phyloP scores from a whole-genome alignment of 2,329 filamentous ascomycete species.

The Claviceps fusiformis region DNA sequence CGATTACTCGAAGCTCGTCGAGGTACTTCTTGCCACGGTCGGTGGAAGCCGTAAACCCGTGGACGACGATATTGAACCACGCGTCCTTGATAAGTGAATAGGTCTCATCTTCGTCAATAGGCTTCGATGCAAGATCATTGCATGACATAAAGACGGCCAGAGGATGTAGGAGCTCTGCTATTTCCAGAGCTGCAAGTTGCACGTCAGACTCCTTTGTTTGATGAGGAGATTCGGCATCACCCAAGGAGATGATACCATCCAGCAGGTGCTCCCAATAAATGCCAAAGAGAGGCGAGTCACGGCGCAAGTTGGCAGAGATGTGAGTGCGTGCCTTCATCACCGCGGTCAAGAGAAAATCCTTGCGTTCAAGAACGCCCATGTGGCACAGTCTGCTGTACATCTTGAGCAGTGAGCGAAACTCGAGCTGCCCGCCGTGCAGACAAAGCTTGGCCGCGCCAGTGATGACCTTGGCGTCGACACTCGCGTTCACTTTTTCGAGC shows the following conservation, averaged over 20 bases:
- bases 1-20: slow-evolving; percentile 69
- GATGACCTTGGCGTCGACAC: slow-evolving; percentile 76
- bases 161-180: slow-evolving; percentile 74
- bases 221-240: slow-evolving; percentile 65
- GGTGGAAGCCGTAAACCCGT: slow-evolving; percentile 71
- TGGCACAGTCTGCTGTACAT: slow-evolving; percentile 65
- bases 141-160: slow-evolving; percentile 71
- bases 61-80: slow-evolving; percentile 96
- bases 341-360: slow-evolving; percentile 54
- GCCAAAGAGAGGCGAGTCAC: slow-evolving; percentile 61
- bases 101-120: slow-evolving; percentile 49
- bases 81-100: slow-evolving; percentile 70
- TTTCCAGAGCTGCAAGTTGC: slow-evolving; percentile 72
- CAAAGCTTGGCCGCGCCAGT: slow-evolving; percentile 68
- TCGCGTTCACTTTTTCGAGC: slow-evolving; percentile 66
- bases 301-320: slow-evolving; percentile 56
- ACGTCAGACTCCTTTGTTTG: slow-evolving; percentile 65
- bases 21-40: slow-evolving; percentile 58
- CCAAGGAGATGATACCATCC: slow-evolving; percentile 78
- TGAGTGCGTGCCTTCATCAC: slow-evolving; percentile 66
- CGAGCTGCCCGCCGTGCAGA: slow-evolving; percentile 60
- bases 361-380: slow-evolving; percentile 57
- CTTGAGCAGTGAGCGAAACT: slow-evolving; percentile 77
- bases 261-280: slow-evolving; percentile 76
- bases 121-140: slow-evolving; percentile 40